Evolutionary conservation across 73 alveolate genomes (phyloP).

Genomic region (Tetrahymena malaccensis): DNA sequence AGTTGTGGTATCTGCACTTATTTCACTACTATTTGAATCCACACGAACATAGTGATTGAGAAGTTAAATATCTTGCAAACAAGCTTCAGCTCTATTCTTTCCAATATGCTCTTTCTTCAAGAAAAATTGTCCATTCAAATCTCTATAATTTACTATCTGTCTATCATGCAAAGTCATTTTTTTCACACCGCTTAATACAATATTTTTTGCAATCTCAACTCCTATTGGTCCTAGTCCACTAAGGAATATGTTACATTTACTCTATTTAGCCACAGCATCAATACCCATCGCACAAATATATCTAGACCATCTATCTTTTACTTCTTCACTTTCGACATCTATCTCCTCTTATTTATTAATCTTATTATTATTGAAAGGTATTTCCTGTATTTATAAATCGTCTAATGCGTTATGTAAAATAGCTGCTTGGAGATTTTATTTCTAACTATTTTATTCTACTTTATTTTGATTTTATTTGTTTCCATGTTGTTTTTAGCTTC

Average conservation of each 20-base stretch:
- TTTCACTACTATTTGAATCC: conserved; percentile 41
- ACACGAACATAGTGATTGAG: conserved; percentile 75
- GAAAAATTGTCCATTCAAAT: conserved; percentile 81
- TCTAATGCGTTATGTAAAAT: conserved; percentile 9
- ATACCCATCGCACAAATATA: conserved; percentile 96
- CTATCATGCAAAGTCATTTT: conserved; percentile 76
- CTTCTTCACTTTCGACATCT: conserved; percentile 64
- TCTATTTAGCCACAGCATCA: conserved; percentile 87
- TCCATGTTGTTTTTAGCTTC: background rate
- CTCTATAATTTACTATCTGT: conserved; percentile 26
- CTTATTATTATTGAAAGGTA: background rate
- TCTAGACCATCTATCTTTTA: conserved; percentile 91
- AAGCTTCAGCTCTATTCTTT: conserved; percentile 72
- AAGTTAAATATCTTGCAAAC: conserved; percentile 59
- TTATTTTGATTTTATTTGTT: background rate
- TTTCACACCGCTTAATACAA: conserved; percentile 89
- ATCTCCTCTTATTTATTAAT: conserved; percentile 13
- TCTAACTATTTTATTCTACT: background rate
- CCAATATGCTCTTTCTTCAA: conserved; percentile 61
- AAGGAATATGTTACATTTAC: conserved; percentile 68
- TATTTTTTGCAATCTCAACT: conserved; percentile 90
- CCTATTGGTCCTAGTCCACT: conserved; percentile 88
- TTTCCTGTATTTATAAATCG: background rate
- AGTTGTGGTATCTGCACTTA: conserved; percentile 11
- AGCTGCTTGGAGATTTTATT: conserved; percentile 7